phyloP scores from a whole-genome alignment of 768 basidiomycete species.

The Hortiboletus flavorubellus region DNA sequence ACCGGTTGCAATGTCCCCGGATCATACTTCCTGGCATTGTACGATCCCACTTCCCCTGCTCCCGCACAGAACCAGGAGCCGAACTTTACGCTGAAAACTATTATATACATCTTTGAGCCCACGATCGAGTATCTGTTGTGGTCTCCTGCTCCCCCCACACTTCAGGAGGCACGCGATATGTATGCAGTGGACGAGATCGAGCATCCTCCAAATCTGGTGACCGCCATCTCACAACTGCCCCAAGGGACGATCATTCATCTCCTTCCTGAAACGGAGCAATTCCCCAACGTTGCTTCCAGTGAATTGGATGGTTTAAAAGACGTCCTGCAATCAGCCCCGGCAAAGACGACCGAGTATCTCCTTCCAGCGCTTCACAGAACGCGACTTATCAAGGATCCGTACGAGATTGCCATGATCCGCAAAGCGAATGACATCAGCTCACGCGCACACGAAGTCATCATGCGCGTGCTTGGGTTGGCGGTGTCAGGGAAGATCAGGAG shows the following conservation, averaged over 20 bases:
- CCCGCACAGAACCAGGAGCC: constrained; percentile 36
- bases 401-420: constrained; percentile 73
- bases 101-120: constrained; percentile 77
- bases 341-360: constrained; percentile 45
- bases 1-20: constrained; percentile 75
- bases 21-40: constrained; percentile 62
- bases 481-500: constrained; percentile 55
- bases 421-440: constrained; percentile 86
- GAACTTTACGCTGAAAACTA: constrained; percentile 38
- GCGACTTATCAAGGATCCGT: constrained; percentile 70
- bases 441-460: constrained; percentile 86
- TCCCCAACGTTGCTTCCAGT: constrained; percentile 12
- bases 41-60: constrained; percentile 36
- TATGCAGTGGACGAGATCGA: constrained; percentile 61
- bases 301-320: constrained; percentile 7
- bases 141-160: constrained; percentile 78
- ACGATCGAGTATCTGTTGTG: constrained; percentile 79
- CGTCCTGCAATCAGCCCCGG: neutral
- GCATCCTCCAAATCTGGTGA: constrained; percentile 45
- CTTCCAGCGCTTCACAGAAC: constrained; percentile 76
- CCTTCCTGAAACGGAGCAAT: constrained; percentile 42
- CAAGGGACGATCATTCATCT: constrained; percentile 64
- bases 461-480: constrained; percentile 81
- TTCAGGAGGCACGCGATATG: constrained; percentile 49
- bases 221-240: constrained; percentile 42